Conservation (phyloP, 495 filamentous ascomycete species). For the Lentithecium fluviatile region DNA sequence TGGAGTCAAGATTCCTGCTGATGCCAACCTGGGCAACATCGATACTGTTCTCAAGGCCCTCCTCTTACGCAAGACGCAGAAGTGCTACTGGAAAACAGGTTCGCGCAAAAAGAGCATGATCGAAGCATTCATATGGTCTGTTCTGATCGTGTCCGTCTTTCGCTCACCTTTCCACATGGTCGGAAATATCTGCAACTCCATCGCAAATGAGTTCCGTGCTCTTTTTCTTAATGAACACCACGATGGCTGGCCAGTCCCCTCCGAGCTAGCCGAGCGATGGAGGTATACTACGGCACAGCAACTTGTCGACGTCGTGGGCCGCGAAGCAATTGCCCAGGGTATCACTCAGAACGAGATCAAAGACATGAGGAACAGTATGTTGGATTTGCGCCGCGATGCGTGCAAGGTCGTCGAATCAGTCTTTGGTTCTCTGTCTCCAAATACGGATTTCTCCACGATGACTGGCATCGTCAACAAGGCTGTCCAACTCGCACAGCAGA, state of each 20-base stretch:
- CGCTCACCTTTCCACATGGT: conserved; percentile 12
- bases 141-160: conserved; percentile 16
- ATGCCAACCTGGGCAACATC: background rate
- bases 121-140: conserved; percentile 21
- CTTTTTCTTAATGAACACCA: background rate
- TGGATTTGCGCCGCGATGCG: background rate
- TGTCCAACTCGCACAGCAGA: conserved; percentile 1
- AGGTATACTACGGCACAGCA: background rate
- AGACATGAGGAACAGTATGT: background rate
- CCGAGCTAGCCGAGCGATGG: background rate
- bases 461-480: conserved; percentile 10
- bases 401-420: background rate
- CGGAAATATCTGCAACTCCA: background rate
- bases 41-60: background rate
- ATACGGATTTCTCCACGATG: background rate
- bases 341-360: background rate
- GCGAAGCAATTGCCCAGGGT: background rate
- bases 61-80: background rate
- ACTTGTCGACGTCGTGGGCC: background rate
- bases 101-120: conserved; percentile 3
- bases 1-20: background rate
- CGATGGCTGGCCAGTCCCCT: background rate
- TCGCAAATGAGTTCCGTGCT: background rate
- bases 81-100: conserved; percentile 1
- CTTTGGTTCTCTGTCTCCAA: background rate